Evolutionary conservation across 1,284 basidiomycete genomes (phyloP), one percentile per base, ranked within the genome.

Genomic region (Phaffia rhodozyma): DNA sequence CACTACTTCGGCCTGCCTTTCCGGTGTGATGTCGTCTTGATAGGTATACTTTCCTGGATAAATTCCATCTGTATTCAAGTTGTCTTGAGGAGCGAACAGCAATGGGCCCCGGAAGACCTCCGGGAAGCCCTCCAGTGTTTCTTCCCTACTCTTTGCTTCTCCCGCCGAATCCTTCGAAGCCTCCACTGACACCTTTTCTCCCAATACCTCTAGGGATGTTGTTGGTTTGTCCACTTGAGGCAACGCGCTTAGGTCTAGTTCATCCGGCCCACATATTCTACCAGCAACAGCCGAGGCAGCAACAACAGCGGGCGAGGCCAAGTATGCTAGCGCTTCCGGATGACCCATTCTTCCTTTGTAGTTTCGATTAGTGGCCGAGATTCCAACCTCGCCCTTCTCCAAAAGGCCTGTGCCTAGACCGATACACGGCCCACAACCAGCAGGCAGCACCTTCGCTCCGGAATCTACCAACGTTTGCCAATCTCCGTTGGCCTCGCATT

Each of bases 41-140:
- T 99, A 98, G 54, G 96, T 99, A 77, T 99, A 99, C 76, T 97
- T 99, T 47, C 94, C 96, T 0, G 94, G 96, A 78, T 99, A 99
- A 73, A 99, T 91, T 5, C 90, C 96, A 72, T 99, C 94, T 0
- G 94, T 99, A 75, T 94, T 98, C 65, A 99, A 77, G 75, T 99
- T 99, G 76, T 98, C 94, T 73, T 97, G 92, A 0, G 96, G 94
- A 0, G 86, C 84, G 72, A 97, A 99, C 57, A 97, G 79, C 9
- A 97, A 77, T 0, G 86, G 84, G 0, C 96, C 96, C 1, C 82
- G 75, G 76, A 99, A 97, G 43, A 79, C 76, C 9, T 83, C 75
- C 0, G 96, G 94, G 82, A 99, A 96, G 1, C 84, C 85, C 3
- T 83, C 78, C 29, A 91, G 78, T 30, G 92, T 79, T 1, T 83